Percentiles rank a stretch among this genome's conserved stretches.
Evolutionary conservation across 306 rosid genomes (phyloP).

Genomic region (Hippophae tibetana): DNA sequence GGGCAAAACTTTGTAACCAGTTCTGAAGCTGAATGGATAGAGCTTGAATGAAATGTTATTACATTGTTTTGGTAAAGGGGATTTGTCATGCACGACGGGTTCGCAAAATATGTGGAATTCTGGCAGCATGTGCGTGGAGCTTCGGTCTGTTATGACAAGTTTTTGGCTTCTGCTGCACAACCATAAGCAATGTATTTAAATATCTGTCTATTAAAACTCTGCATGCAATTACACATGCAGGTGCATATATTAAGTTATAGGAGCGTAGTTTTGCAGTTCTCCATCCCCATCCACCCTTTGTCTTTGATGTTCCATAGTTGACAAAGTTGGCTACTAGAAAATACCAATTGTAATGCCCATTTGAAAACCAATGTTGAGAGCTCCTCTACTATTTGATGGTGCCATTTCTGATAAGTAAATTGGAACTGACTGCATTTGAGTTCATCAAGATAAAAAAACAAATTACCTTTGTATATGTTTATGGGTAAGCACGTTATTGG

Average conservation of each 20-base stretch:
- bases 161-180: too few relatives aligned
- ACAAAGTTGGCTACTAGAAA: conserved; percentile 16
- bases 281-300: conserved; percentile 32
- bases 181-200: too few relatives aligned
- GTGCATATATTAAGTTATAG: too few relatives aligned
- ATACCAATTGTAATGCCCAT: conserved; percentile 34
- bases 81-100: too few relatives aligned
- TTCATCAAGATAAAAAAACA: background rate
- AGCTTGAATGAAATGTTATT: background rate
- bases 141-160: too few relatives aligned
- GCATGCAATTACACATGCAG: too few relatives aligned
- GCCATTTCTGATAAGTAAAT: conserved; percentile 44
- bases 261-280: background rate
- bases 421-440: conserved; percentile 25
- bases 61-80: too few relatives aligned
- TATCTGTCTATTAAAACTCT: too few relatives aligned
- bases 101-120: too few relatives aligned
- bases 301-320: conserved; percentile 18
- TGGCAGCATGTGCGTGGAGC: too few relatives aligned
- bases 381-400: conserved; percentile 35
- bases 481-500: too few relatives aligned
- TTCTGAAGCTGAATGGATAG: background rate
- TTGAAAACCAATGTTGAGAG: conserved; percentile 35
- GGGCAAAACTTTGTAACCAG: conserved; percentile 13
- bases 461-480: background rate